Conservation (phyloP, 2,329 filamentous ascomycete species). For the Blumeria graminis region DNA sequence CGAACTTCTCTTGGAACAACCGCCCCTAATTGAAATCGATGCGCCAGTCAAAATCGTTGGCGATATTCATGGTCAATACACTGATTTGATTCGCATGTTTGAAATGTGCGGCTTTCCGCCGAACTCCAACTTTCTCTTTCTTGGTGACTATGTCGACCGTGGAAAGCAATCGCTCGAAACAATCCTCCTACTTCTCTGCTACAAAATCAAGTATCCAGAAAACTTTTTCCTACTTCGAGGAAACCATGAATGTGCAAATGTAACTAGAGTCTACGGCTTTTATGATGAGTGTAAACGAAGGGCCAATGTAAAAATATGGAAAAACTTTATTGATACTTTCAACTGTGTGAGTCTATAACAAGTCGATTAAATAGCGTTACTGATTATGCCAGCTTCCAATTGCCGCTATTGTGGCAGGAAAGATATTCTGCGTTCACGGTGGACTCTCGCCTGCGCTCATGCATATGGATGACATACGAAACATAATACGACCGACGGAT, state of each 20-base stretch:
- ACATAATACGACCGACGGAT: conserved; percentile 96
- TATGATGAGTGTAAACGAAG: conserved; percentile 3
- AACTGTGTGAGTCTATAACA: conserved; percentile 34
- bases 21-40: conserved; percentile 89
- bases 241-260: conserved; percentile 2
- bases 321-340: conserved; percentile 99
- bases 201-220: conserved; percentile 47
- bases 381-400: conserved; percentile 32
- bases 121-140: conserved; percentile 97
- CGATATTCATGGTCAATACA: conserved; percentile 98
- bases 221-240: conserved; percentile 4
- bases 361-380: too few relatives aligned
- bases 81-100: conserved; percentile 88
- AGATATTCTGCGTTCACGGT: conserved; percentile 99
- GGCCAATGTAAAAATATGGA: conserved; percentile 26
- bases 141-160: conserved; percentile 95
- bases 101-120: conserved; percentile 97
- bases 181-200: conserved; percentile 84
- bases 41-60: conserved; percentile 99
- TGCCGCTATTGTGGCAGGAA: conserved; percentile 96
- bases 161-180: conserved; percentile 98
- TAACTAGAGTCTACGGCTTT: conserved; percentile 2
- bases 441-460: conserved; percentile 91
- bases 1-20: conserved; percentile 98
- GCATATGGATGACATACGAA: conserved; percentile 98